Percentiles rank a stretch among this genome's conserved stretches.
Evolutionary conservation across 1,139 yeast genomes (phyloP).

Genomic region (Protomyces inundatus): DNA sequence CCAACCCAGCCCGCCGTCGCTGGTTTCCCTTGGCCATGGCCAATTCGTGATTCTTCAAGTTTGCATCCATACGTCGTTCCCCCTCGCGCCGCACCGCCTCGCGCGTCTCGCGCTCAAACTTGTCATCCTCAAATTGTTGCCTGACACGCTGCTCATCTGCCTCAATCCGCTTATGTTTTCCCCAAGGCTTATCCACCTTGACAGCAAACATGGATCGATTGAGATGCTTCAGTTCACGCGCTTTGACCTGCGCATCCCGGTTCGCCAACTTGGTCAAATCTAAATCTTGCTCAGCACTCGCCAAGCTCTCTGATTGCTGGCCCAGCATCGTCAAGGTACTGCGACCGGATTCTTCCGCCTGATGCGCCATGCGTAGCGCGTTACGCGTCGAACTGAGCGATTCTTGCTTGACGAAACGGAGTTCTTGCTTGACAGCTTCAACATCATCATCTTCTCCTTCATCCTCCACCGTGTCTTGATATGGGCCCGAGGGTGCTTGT

Average conservation of each 20-base stretch:
- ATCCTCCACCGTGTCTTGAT: conserved; percentile 33
- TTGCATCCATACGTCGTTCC: conserved; percentile 48
- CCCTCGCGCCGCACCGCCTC: conserved; percentile 48
- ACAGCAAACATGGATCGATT: conserved; percentile 81
- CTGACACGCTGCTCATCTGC: conserved; percentile 70
- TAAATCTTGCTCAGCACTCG: conserved; percentile 70
- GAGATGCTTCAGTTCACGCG: conserved; percentile 68
- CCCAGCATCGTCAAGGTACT: conserved; percentile 90
- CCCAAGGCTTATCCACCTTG: conserved; percentile 51
- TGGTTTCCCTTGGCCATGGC: conserved; percentile 34
- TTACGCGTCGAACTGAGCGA: conserved; percentile 81
- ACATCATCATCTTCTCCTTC: conserved; percentile 73
- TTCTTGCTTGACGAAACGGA: conserved; percentile 79
- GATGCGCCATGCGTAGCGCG: conserved; percentile 79
- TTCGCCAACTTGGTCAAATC: conserved; percentile 78
- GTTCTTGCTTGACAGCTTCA: conserved; percentile 78
- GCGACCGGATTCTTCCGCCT: conserved; percentile 85
- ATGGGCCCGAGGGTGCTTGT: background rate
- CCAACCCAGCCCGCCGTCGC: conserved; percentile 32
- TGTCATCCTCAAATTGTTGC: conserved; percentile 58
- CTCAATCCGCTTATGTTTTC: conserved; percentile 45
- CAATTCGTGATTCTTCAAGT: conserved; percentile 34
- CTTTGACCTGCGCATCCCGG: conserved; percentile 75
- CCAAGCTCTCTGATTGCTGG: conserved; percentile 74
- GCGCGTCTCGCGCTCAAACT: conserved; percentile 34